Conservation (phyloP, 192 early-diverging fungal species). For the Cladochytrium replicatum region DNA sequence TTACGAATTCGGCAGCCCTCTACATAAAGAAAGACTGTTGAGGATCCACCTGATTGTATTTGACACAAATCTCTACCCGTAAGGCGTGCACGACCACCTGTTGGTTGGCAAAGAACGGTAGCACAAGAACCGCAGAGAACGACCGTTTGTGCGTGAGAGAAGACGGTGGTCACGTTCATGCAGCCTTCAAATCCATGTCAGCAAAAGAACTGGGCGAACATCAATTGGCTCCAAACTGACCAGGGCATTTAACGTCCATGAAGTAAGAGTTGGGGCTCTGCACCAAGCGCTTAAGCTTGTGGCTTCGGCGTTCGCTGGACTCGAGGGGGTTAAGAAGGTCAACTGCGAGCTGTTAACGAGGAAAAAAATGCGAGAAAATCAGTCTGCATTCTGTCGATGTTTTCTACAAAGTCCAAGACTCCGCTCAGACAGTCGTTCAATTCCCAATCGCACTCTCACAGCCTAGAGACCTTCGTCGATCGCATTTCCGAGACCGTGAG, state of each 20-base stretch:
- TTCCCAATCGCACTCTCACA: not conserved
- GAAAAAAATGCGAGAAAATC: not conserved
- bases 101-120: conserved; percentile 97
- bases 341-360: conserved; percentile 59
- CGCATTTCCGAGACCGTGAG: no score
- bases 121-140: conserved; percentile 92
- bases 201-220: no score
- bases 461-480: no score
- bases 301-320: conserved; percentile 62
- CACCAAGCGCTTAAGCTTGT: conserved; percentile 96
- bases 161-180: conserved; percentile 97
- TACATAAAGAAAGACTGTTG: conserved; percentile 12
- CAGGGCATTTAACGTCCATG: conserved; percentile 97
- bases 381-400: no score
- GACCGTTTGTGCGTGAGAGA: conserved; percentile 98
- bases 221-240: no score
- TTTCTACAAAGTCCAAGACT: no score
- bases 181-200: conserved; percentile 46
- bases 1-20: conserved; percentile 73
- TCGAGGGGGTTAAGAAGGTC: conserved; percentile 90
- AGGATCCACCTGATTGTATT: no score
- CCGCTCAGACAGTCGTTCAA: not conserved
- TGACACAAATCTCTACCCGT: conserved; percentile 78
- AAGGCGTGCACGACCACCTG: conserved; percentile 94
- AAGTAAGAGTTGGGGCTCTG: conserved; percentile 97